A percentile compares a stretch with the other conserved stretches of the same genome.
phyloP scores from a whole-genome alignment of 1,284 basidiomycete genomes.

The Termitomyces sp. region DNA sequence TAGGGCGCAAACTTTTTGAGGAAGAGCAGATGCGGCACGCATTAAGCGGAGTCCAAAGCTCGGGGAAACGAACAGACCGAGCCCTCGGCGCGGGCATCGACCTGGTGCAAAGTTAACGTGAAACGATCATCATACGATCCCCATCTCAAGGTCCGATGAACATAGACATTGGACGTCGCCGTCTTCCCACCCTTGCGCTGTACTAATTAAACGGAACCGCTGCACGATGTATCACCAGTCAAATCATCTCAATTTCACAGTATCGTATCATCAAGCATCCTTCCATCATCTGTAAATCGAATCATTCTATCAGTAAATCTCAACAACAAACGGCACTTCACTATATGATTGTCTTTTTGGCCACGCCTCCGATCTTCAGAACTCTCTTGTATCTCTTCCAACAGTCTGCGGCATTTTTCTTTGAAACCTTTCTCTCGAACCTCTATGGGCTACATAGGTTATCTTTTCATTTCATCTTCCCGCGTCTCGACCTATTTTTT shows the following conservation, averaged over 20 bases:
- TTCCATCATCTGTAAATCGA: slow-evolving; percentile 16
- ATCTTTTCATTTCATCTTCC: slow-evolving; percentile 10
- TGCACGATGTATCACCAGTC: slow-evolving; percentile 34
- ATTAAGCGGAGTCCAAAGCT: slow-evolving; percentile 17
- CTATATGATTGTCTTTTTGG: slow-evolving; percentile 12
- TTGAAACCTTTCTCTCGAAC: slow-evolving; percentile 5
- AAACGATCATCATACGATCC: slow-evolving; percentile 2
- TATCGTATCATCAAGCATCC: slow-evolving; percentile 19
- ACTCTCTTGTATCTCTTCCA: slow-evolving; percentile 16
- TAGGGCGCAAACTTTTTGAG: slow-evolving; percentile 66
- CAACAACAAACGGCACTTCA: slow-evolving; percentile 15
- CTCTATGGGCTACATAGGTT: slow-evolving; percentile 8
- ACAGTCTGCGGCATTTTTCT: slow-evolving; percentile 8
- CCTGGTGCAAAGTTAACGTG: slow-evolving; percentile 36
- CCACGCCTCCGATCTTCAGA: slow-evolving; percentile 14
- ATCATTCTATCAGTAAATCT: slow-evolving; percentile 14
- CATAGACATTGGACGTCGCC: slow-evolving; percentile 20
- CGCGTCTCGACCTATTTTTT: slow-evolving; percentile 9
- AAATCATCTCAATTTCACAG: slow-evolving; percentile 19
- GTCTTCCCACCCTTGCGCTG: slow-evolving; percentile 23
- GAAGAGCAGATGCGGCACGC: slow-evolving; percentile 50
- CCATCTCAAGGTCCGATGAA: slow-evolving; percentile 17
- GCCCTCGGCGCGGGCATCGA: slow-evolving; percentile 45
- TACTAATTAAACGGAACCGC: slow-evolving; percentile 31
- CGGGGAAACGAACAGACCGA: slow-evolving; percentile 24